phyloP scores from a whole-genome alignment of 176 grass and related monocot species.

The Rhipidocladum racemiflorum region DNA sequence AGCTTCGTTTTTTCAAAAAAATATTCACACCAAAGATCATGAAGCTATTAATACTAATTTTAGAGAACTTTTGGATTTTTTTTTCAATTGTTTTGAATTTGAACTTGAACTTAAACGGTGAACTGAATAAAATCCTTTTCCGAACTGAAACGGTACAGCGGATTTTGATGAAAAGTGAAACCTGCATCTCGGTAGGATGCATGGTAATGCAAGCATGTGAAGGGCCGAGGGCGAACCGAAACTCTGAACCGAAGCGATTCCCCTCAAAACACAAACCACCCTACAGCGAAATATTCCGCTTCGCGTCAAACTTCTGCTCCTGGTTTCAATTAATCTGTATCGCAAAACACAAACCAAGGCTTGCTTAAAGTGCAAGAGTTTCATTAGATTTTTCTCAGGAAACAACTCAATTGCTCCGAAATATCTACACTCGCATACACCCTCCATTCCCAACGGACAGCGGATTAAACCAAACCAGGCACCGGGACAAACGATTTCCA shows the following conservation, averaged over 20 bases:
- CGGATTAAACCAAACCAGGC: background rate
- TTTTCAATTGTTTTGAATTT: too few relatives aligned
- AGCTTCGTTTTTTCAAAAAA: too few relatives aligned
- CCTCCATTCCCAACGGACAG: background rate
- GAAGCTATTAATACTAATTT: too few relatives aligned
- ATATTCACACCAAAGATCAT: too few relatives aligned
- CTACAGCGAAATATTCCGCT: background rate
- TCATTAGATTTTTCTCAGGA: background rate
- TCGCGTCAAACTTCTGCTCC: background rate
- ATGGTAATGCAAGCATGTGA: background rate
- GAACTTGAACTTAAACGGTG: too few relatives aligned
- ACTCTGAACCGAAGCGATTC: background rate
- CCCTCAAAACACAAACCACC: background rate
- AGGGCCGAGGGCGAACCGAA: background rate
- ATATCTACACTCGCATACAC: background rate
- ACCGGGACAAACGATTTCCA: background rate
- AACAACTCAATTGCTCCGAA: background rate
- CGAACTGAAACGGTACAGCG: too few relatives aligned
- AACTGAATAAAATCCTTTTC: too few relatives aligned
- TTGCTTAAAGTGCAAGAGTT: background rate
- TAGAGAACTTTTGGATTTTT: too few relatives aligned
- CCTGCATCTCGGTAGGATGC: background rate
- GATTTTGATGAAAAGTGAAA: too few relatives aligned
- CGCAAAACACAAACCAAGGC: background rate
- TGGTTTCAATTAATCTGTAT: background rate